Conservation (phyloP, 306 rosid species). For the Arachis hypogaea region DNA sequence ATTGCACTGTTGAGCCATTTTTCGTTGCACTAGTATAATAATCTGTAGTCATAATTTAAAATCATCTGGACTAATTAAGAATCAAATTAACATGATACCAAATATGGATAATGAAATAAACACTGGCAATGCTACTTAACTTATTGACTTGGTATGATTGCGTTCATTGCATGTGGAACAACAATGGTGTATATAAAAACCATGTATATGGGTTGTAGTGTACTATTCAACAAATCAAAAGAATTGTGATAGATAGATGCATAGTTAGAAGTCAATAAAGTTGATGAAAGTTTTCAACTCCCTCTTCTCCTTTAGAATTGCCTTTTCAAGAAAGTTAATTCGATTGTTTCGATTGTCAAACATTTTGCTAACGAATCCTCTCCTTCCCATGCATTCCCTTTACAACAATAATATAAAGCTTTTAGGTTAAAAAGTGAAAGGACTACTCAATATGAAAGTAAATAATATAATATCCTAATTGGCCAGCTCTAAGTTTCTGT, state of each 20-base stretch:
- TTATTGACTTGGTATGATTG: too few relatives aligned
- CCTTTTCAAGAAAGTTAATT: conserved; percentile 31
- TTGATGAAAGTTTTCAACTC: conserved; percentile 43
- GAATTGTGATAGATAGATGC: not conserved
- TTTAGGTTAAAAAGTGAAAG: conserved; percentile 33
- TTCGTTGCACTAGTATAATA: too few relatives aligned
- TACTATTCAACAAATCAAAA: conserved; percentile 15
- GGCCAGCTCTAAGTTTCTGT: not conserved
- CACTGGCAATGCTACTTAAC: not conserved
- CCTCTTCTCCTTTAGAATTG: conserved; percentile 5
- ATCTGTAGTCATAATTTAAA: too few relatives aligned
- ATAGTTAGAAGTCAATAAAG: conserved; percentile 47
- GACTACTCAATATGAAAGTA: not conserved
- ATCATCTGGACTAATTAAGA: too few relatives aligned
- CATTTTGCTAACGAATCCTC: conserved; percentile 36
- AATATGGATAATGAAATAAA: not conserved
- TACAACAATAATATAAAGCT: too few relatives aligned
- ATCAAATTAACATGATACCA: too few relatives aligned
- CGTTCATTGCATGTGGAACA: too few relatives aligned
- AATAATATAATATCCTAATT: not conserved
- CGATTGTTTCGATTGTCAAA: conserved; percentile 45
- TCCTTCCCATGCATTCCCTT: conserved; percentile 5
- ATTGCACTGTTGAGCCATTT: too few relatives aligned
- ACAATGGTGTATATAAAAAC: too few relatives aligned
- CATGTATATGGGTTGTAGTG: conserved; percentile 17